Percentiles rank a stretch among this genome's conserved stretches.
These are phyloP conservation scores for Xylaria sp. DNA, from an alignment of 2,329 filamentous ascomycete genomes.

Conservation along the genomic window DNA sequence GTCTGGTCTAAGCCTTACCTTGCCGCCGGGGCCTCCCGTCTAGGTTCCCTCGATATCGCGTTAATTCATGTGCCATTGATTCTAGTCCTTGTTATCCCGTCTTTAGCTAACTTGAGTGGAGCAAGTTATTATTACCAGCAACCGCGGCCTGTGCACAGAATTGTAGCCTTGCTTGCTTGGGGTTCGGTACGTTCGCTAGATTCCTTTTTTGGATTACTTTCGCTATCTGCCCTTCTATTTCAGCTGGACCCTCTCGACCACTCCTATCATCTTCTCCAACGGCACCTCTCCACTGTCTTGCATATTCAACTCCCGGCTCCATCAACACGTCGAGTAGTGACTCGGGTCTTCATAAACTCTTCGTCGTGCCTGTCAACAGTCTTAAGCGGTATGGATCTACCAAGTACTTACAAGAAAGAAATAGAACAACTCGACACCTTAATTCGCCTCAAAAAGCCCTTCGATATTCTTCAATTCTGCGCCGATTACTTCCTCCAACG, in stretches of 20 bases:
- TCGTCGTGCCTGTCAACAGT: not conserved
- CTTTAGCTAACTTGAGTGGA: slow-evolving; percentile 44
- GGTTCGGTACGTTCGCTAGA: slow-evolving; percentile 21
- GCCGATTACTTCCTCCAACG: slow-evolving; percentile 74
- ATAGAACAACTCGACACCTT: slow-evolving; percentile 72
- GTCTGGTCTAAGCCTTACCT: slow-evolving; percentile 24
- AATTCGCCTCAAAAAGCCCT: slow-evolving; percentile 66
- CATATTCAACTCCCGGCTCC: slow-evolving; percentile 2
- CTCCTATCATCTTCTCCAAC: not conserved
- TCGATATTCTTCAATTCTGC: slow-evolving; percentile 76
- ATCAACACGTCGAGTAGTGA: slow-evolving; percentile 7
- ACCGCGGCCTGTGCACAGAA: slow-evolving; percentile 34
- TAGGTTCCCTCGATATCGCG: slow-evolving; percentile 24
- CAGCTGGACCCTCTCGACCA: slow-evolving; percentile 5
- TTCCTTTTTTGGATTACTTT: slow-evolving; percentile 1
- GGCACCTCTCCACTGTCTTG: not conserved
- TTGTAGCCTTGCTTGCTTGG: slow-evolving; percentile 27
- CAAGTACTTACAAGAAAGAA: slow-evolving; percentile 68
- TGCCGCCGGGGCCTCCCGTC: slow-evolving; percentile 14
- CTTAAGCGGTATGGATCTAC: slow-evolving; percentile 56
- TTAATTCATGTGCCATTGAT: slow-evolving; percentile 24
- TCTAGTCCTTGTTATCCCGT: slow-evolving; percentile 22
- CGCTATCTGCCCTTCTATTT: slow-evolving; percentile 16
- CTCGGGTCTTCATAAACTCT: not conserved
- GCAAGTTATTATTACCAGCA: slow-evolving; percentile 39